Evolutionary conservation across 2,329 filamentous ascomycete genomes (phyloP).

Genomic region (Aspergillus tamarii): DNA sequence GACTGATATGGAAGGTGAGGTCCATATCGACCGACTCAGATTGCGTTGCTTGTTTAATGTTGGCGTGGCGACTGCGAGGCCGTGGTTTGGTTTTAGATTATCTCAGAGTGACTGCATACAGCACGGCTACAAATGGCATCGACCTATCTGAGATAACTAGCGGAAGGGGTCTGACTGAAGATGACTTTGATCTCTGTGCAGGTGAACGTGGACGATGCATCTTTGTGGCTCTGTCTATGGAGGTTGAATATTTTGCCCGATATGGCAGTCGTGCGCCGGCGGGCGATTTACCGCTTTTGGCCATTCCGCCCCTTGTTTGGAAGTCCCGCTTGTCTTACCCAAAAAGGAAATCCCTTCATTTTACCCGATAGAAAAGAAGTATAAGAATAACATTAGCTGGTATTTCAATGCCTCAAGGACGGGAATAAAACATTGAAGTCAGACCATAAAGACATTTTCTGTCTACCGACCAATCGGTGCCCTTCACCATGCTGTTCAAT

Average conservation of each 20-base stretch:
- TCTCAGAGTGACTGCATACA: neutral
- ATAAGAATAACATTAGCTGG: neutral
- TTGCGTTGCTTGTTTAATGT: neutral
- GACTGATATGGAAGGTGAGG: slow-evolving; percentile 19
- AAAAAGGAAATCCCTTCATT: neutral
- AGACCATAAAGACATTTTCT: neutral
- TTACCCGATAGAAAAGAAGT: neutral
- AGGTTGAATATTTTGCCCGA: neutral
- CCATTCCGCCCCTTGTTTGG: neutral
- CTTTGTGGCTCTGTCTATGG: neutral
- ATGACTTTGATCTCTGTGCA: neutral
- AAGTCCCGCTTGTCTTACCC: neutral
- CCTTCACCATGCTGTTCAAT: neutral
- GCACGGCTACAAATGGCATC: neutral
- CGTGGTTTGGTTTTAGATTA: neutral
- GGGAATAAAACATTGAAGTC: neutral
- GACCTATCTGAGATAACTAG: neutral
- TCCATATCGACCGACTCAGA: slow-evolving; percentile 10
- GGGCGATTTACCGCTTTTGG: neutral
- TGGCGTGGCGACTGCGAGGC: neutral
- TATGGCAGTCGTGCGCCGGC: neutral
- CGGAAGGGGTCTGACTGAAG: neutral
- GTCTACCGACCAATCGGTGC: neutral
- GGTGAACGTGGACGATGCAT: neutral
- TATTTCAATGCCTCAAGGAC: neutral